Evolutionary conservation across 2,329 filamentous ascomycete species (phyloP).

Genomic region (Trichoderma koningii): DNA sequence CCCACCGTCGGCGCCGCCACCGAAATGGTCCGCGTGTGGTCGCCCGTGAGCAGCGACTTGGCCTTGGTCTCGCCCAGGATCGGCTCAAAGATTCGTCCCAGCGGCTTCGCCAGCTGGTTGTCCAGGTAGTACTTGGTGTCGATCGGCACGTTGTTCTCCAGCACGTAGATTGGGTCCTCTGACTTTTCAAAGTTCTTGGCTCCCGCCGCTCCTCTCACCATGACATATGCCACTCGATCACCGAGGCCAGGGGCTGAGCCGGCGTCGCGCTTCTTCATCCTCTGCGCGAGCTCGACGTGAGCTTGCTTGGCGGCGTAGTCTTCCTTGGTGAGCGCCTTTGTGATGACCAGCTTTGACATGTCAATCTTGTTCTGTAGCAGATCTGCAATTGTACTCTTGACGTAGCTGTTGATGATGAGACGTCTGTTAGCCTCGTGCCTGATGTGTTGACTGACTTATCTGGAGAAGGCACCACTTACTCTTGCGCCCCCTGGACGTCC

Average conservation of each 20-base stretch:
- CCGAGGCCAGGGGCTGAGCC: conserved; percentile 91
- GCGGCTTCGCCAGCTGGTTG: conserved; percentile 94
- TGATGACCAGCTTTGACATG: conserved; percentile 99
- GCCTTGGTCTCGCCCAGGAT: conserved; percentile 94
- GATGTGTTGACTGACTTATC: background rate
- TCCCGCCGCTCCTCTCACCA: conserved; percentile 85
- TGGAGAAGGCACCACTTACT: conserved; percentile 60
- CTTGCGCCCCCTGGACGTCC: conserved; percentile 86
- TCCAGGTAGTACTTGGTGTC: conserved; percentile 99
- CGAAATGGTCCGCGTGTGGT: conserved; percentile 91
- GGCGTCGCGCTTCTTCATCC: conserved; percentile 95
- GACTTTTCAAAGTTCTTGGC: conserved; percentile 97
- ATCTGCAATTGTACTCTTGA: conserved; percentile 94
- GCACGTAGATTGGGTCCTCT: conserved; percentile 93
- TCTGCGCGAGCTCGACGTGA: conserved; percentile 90
- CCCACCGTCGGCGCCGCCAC: conserved; percentile 89
- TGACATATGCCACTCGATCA: conserved; percentile 97
- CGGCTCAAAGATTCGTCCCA: conserved; percentile 94
- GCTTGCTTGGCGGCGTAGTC: conserved; percentile 92
- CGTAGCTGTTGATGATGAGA: conserved; percentile 63
- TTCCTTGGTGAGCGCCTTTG: conserved; percentile 89
- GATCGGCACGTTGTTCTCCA: conserved; percentile 96
- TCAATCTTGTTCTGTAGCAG: conserved; percentile 96
- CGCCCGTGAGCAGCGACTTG: conserved; percentile 80
- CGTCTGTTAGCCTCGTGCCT: conserved; percentile 41